Percentiles rank a stretch among this genome's conserved stretches.
These are phyloP conservation scores for Amaranthus hypochondriacus DNA, from an alignment of 148 eudicot species.

Conservation along the genomic window DNA sequence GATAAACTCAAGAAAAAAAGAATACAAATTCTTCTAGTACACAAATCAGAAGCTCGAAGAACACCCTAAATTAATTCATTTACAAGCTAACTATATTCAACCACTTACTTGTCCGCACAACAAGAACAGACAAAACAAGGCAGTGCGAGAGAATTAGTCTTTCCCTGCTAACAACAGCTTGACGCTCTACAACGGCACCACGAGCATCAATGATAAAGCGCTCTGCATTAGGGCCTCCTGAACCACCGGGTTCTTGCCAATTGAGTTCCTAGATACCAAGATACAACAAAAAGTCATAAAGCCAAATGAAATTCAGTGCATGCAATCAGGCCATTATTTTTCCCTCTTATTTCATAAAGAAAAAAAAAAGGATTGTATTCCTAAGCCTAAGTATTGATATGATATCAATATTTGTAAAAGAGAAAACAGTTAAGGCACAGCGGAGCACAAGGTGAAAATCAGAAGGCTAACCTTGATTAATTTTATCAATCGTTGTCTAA, in stretches of 20 bases:
- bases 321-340: not conserved
- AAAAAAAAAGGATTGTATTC: not conserved
- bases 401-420: not conserved
- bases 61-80: not conserved
- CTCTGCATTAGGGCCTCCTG: constrained; percentile 83
- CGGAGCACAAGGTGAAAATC: not conserved
- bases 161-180: constrained; percentile 88
- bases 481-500: constrained; percentile 64
- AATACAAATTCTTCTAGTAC: not conserved
- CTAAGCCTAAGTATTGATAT: not conserved
- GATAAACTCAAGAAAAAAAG: not conserved
- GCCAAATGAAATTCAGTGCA: not conserved
- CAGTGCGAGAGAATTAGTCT: constrained; percentile 89
- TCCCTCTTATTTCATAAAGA: not conserved
- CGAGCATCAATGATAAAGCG: constrained; percentile 76
- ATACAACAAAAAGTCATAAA: constrained; percentile 12
- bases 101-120: constrained; percentile 81
- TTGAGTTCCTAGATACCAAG: constrained; percentile 63
- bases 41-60: constrained; percentile 4
- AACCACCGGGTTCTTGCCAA: constrained; percentile 87
- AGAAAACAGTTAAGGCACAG: not conserved
- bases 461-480: constrained; percentile 63
- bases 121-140: constrained; percentile 83
- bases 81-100: constrained; percentile 2
- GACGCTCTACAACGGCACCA: constrained; percentile 86